Base-by-base conservation (phyloP, 2,329 filamentous ascomycete species). In the Ophiostoma sp. region DNA sequence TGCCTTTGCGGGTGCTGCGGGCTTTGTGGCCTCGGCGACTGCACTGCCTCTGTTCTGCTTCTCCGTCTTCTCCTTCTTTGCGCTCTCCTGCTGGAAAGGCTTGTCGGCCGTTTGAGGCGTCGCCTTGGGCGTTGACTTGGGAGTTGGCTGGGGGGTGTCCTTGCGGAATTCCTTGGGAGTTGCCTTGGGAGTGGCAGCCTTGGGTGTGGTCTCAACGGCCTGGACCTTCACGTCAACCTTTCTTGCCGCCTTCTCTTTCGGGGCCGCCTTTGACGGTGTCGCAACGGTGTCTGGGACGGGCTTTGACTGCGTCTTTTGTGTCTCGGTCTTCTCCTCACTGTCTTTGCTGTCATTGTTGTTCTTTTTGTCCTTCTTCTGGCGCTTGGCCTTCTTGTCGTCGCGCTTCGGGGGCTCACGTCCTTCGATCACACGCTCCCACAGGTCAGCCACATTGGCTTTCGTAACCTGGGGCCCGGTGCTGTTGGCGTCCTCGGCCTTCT, bases 391-490 rank as follows among this genome's bases (percentile, higher is more conserved):
- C 71, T 67, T 72, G 64, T 64, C 66, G 8, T 40, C 63, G 27
- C 44, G 60, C 47, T 63, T 36, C 7, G 41, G 36, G 66, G 66
- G 78, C 72, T 76, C 79, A 74, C 86, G 88, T 6, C 88, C 87
- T 74, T 94, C 91, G 73, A 96, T 90, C 70, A 95, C 86, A 69
- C 86, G 85, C 74, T 90, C 90, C 83, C 91, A 97, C 72, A 97
- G 81, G 72, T 91, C 87, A 68, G 87, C 88, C 40, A 96, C 83
- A 77, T 96, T 95, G 2, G 83, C 83, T 7, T 83, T 78, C 27
- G 86, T 92, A 71, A 93, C 86, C n/a, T 55, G 47, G 44, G 66
- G 64, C 0, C 69, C 67, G 4, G 41, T 62, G 42, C 18, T 27
- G 12, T 8, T 42, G 27, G 47, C 41, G 0, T 42, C 47, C 14